These are phyloP conservation scores for Hypoxylon sp. DNA, from an alignment of 2,329 filamentous ascomycete species.

Conservation along the genomic window DNA sequence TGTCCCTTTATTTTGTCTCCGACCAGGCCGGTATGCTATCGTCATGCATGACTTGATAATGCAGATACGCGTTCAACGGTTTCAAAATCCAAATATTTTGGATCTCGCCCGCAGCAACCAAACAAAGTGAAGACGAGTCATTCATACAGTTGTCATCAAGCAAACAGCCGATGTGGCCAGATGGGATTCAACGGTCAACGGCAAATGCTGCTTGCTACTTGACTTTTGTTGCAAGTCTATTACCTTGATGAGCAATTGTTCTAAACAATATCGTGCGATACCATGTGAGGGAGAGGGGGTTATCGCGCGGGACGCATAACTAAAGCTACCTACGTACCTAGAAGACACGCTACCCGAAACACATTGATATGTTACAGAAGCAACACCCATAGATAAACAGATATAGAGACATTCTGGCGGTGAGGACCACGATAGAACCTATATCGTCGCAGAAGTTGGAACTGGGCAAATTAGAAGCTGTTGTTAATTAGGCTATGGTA, in stretches of 20 bases:
- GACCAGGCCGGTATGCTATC: slow-evolving; percentile 25
- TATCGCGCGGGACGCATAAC: no score
- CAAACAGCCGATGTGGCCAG: slow-evolving; percentile 3
- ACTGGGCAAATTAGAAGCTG: slow-evolving; percentile 15
- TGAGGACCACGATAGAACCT: slow-evolving; percentile 34
- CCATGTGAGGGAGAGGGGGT: no score
- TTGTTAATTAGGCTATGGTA: slow-evolving; percentile 2
- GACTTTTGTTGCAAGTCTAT: no score
- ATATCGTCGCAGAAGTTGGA: slow-evolving; percentile 20
- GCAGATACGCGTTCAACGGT: slow-evolving; percentile 33
- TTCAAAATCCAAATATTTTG: slow-evolving; percentile 32
- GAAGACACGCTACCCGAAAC: slow-evolving; percentile 30
- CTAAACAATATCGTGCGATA: no score
- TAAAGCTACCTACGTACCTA: no score
- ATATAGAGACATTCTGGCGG: slow-evolving; percentile 27
- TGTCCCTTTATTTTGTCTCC: slow-evolving; percentile 21
- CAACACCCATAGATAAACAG: slow-evolving; percentile 24
- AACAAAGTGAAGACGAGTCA: slow-evolving; percentile 26
- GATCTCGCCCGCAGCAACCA: slow-evolving; percentile 26
- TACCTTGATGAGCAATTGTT: no score
- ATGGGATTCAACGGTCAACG: slow-evolving; percentile 10
- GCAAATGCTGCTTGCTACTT: no score
- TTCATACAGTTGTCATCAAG: slow-evolving; percentile 14
- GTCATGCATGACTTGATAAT: slow-evolving; percentile 31
- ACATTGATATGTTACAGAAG: slow-evolving; percentile 23